Percentiles rank a stretch among this genome's conserved stretches.
Evolutionary conservation across 2,329 filamentous ascomycete species (phyloP).

Genomic region (Cercospora citrullina): DNA sequence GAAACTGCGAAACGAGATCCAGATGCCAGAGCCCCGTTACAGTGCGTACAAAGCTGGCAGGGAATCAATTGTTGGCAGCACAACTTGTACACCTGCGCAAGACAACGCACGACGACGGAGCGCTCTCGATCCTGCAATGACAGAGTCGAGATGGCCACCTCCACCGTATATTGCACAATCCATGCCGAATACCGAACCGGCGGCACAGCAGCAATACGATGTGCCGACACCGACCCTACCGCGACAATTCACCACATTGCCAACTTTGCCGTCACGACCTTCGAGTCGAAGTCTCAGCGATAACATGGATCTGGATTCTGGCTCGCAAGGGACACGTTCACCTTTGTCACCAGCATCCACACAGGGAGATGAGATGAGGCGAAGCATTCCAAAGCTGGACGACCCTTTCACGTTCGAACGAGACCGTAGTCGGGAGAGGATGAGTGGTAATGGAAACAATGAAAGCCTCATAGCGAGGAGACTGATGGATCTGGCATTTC

Average conservation of each 20-base stretch:
- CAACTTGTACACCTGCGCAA: conserved; percentile 16
- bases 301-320: conserved; percentile 32
- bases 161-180: conserved; percentile 28
- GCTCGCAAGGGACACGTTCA: conserved; percentile 27
- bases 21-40: conserved; percentile 83
- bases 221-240: conserved; percentile 31
- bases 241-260: conserved; percentile 28
- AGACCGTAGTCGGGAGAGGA: conserved; percentile 61
- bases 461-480: conserved; percentile 66
- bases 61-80: conserved; percentile 40
- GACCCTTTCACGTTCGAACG: conserved; percentile 34
- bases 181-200: conserved; percentile 26
- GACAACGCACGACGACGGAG: conserved; percentile 23
- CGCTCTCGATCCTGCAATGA: conserved; percentile 17
- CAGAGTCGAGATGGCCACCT: conserved; percentile 9
- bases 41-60: conserved; percentile 72
- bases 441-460: conserved; percentile 61
- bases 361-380: conserved; percentile 17
- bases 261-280: conserved; percentile 35
- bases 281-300: conserved; percentile 33
- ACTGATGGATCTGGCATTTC: conserved; percentile 59
- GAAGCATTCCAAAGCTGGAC: conserved; percentile 15
- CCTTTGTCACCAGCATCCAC: conserved; percentile 19
- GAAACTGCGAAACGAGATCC: conserved; percentile 84
- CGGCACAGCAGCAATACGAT: conserved; percentile 31